phyloP scores from a whole-genome alignment of 768 basidiomycete species.

The Boletus sp. region DNA sequence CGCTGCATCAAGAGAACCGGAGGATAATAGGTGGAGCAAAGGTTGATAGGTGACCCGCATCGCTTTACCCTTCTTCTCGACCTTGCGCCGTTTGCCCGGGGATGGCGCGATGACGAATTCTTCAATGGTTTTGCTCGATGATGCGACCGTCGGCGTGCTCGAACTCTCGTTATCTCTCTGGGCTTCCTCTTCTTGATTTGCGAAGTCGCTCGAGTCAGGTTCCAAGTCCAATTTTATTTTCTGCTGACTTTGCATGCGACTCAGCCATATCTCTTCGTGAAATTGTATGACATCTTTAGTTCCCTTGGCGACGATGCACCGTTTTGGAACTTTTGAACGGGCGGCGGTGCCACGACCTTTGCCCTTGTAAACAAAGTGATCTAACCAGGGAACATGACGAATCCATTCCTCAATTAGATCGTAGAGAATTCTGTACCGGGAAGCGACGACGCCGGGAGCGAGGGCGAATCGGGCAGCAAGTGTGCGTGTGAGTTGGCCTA shows the following conservation, averaged over 20 bases:
- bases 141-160: slow-evolving; percentile 8
- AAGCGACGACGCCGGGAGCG: slow-evolving; percentile 55
- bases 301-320: slow-evolving; percentile 62
- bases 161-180: slow-evolving; percentile 19
- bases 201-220: slow-evolving; percentile 27
- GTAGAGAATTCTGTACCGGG: slow-evolving; percentile 64
- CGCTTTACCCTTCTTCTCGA: slow-evolving; percentile 20
- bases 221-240: slow-evolving; percentile 41
- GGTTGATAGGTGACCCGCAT: slow-evolving; percentile 51
- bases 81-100: slow-evolving; percentile 33
- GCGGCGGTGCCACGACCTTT: slow-evolving; percentile 36
- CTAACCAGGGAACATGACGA: slow-evolving; percentile 70
- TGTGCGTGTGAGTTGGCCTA: slow-evolving; percentile 53
- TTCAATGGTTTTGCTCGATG: not conserved
- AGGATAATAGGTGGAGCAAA: slow-evolving; percentile 55
- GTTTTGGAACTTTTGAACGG: slow-evolving; percentile 58
- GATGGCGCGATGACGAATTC: slow-evolving; percentile 2
- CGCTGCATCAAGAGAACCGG: slow-evolving; percentile 17
- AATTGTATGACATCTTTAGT: slow-evolving; percentile 68
- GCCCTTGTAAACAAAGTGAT: slow-evolving; percentile 45
- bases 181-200: slow-evolving; percentile 33
- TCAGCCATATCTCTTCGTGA: slow-evolving; percentile 57
- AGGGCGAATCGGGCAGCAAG: slow-evolving; percentile 52
- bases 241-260: slow-evolving; percentile 34
- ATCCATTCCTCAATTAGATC: slow-evolving; percentile 59